A percentile compares a stretch with the other conserved stretches of the same genome.
Evolutionary conservation across 306 rosid species (phyloP).

Genomic region (Oemleria cerasiformis): DNA sequence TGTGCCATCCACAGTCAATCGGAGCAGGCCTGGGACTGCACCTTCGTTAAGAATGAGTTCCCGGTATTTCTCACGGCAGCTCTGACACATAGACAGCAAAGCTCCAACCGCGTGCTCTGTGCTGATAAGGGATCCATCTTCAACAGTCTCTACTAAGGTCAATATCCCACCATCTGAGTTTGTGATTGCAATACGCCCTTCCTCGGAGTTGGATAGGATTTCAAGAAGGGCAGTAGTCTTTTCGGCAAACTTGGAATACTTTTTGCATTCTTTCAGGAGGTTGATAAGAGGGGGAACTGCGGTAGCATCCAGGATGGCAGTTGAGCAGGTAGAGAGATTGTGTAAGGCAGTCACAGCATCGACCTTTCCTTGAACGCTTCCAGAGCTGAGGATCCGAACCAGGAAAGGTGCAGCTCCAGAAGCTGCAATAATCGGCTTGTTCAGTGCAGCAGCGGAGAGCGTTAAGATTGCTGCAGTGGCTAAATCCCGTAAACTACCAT

Average conservation of each 20-base stretch:
- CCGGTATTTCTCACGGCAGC: slow-evolving; percentile 76
- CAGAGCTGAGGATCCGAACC: slow-evolving; percentile 77
- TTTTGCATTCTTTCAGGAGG: slow-evolving; percentile 87
- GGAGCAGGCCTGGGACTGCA: slow-evolving; percentile 82
- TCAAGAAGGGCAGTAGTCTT: slow-evolving; percentile 75
- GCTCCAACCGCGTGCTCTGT: slow-evolving; percentile 82
- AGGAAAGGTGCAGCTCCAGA: slow-evolving; percentile 87
- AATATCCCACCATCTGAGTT: slow-evolving; percentile 64
- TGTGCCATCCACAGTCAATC: slow-evolving; percentile 82
- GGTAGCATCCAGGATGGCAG: slow-evolving; percentile 57
- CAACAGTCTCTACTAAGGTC: slow-evolving; percentile 77
- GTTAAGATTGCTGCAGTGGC: slow-evolving; percentile 88
- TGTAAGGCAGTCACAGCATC: slow-evolving; percentile 81
- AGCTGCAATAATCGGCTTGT: slow-evolving; percentile 67
- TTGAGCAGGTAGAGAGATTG: slow-evolving; percentile 55
- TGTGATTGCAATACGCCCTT: slow-evolving; percentile 65
- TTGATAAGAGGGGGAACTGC: slow-evolving; percentile 76
- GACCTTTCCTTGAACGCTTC: slow-evolving; percentile 81
- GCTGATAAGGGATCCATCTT: slow-evolving; percentile 83
- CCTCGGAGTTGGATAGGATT: slow-evolving; percentile 64
- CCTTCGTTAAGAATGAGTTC: slow-evolving; percentile 82
- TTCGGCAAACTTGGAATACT: slow-evolving; percentile 82
- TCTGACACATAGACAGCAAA: slow-evolving; percentile 59
- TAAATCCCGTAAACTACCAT: slow-evolving; percentile 55
- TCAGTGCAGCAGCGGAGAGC: slow-evolving; percentile 72